Evolutionary conservation across 2,329 filamentous ascomycete species (phyloP), one percentile per base, ranked within the genome.

Genomic region (Fusarium redolens): DNA sequence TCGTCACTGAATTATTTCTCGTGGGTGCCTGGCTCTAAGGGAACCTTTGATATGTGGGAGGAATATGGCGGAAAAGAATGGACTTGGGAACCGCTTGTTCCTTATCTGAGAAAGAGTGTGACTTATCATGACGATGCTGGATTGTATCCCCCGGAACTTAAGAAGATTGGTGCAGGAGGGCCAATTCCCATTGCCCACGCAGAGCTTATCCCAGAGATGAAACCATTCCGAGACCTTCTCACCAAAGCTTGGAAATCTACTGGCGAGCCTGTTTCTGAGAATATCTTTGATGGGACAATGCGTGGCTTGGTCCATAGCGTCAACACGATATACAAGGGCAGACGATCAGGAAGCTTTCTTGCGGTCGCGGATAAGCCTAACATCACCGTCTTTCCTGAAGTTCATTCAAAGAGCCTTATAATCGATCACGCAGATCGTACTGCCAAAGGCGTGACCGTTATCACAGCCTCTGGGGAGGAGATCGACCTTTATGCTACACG

Each of bases 31-130:
- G 90, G 89, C 7, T 87, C 84, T 58, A 86, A 86, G 59, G 83
- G 83, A 3, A 91, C 89, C 3, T 91, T 89, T 72, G 87, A 95
- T 77, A 91, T 58, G 25, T 88, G 92, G 84, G 90, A 90, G 18
- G 92, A 93, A 79, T 88, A 87, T 40, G 92, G 92, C 54, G 93
- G 92, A 9, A 89, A 93, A 74, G 84, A 88, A 55, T 92, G 90
- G 90, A 90, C 81, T 0, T 91, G 71, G 69, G 65, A 89, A 7
- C 81, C 78, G 14, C 80, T 83, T 38, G 80, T 85, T 5, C 81
- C 83, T 7, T 90, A 90, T 71, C 81, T 90, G 13, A 82, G 84
- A 68, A 90, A 90, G 59, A 83, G 83, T 25, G 86, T 83, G 1
- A 89, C 84, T 28, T 91, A 90, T 76, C 86, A 89, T 68, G 88